Base-by-base conservation (phyloP, 345 rosid species). In the Eucalyptus decipiens region DNA sequence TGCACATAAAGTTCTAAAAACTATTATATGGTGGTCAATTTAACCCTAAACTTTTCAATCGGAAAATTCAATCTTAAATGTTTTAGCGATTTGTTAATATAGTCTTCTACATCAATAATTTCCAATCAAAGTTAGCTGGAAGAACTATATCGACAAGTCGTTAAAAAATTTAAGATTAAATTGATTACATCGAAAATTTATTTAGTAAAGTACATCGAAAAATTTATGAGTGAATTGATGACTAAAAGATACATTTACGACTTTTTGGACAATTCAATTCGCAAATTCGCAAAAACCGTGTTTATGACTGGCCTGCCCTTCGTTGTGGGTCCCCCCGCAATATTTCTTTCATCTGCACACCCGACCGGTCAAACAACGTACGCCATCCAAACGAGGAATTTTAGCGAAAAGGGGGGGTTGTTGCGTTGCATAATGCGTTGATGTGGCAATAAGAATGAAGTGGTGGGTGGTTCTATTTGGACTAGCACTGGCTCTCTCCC, bases 41-140 rank as follows among this genome's bases (percentile, higher is more conserved):
- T 52, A 52, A 2, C 2, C 11, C 0, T 30, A 30, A 62, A 30
- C 1, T 62, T 30, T 62, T 62, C 2, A 6, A 62, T 62, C 4
- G 0, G 9, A 7, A 1, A 62, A 30, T 0, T 30, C 1, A 0
- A 2, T 21, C 11, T 0, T 52, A 52, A 52, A 52, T 52, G 0
- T 52, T 52, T 52, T 52, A 13, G n/a, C 32, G 0, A 28, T 28
- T 6, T 9, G 9, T 13, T 30, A 12, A 60, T 60, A 13, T 60
- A 28, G 8, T n/a, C 13, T 7, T 4, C 4, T 30, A 60, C 2
- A 30, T 60, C 8, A 28, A 5, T 4, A 4, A 60, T 60, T 60
- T 60, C 4, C 0, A 28, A 28, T 10, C 8, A 28, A 60, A 28
- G 28, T 60, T 60, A 14, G 0, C 3, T 14, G 1, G 0, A 28